phyloP scores from a whole-genome alignment of 2,329 filamentous ascomycete species.

The Apiospora marii region DNA sequence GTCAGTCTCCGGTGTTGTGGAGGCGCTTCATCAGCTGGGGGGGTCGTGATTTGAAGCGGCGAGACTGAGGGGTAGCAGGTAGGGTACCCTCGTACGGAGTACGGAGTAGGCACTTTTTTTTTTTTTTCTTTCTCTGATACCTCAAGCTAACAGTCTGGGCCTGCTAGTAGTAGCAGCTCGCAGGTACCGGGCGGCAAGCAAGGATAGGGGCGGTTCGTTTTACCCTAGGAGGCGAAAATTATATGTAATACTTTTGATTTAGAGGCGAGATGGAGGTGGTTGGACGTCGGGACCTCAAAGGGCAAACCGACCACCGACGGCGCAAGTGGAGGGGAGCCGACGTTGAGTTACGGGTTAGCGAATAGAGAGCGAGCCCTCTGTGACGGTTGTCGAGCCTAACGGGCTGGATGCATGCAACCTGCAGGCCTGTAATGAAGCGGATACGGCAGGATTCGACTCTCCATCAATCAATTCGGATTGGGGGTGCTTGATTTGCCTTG shows the following conservation, averaged over 20 bases:
- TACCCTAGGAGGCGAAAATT: neutral
- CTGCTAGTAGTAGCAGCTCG: conserved; percentile 9
- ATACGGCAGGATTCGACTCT: neutral
- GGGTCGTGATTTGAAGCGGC: conserved; percentile 15
- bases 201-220: conserved; percentile 3
- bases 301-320: neutral
- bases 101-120: neutral
- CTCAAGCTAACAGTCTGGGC: neutral
- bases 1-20: conserved; percentile 14
- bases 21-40: conserved; percentile 18
- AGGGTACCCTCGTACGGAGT: neutral
- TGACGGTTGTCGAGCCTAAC: neutral
- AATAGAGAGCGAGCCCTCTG: neutral
- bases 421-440: neutral
- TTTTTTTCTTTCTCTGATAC: neutral
- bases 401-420: conserved; percentile 1
- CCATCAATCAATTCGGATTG: neutral
- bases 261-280: neutral
- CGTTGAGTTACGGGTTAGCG: neutral
- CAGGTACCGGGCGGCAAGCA: neutral
- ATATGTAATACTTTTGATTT: neutral
- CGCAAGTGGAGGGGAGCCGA: neutral
- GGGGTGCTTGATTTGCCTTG: neutral
- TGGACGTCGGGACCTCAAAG: neutral
- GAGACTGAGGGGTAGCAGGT: conserved; percentile 12